These are phyloP conservation scores for Umbellularia californica DNA, from an alignment of 164 flowering plant species.

Conservation along the genomic window DNA sequence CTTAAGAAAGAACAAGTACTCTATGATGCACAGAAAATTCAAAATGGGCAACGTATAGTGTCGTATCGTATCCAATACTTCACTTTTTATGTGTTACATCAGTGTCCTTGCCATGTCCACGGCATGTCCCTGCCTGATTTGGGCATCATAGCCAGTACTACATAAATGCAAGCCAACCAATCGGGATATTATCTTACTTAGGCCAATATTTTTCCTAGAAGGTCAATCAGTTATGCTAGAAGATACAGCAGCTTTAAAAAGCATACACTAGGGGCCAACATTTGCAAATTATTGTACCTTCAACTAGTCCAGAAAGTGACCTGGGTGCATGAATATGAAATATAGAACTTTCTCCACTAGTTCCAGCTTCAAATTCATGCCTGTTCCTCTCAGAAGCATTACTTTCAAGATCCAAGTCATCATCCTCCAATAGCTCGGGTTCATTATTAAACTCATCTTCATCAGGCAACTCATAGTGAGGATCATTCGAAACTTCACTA, in stretches of 20 bases:
- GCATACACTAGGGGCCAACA: neutral
- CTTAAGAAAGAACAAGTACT: no score
- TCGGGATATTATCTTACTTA: neutral
- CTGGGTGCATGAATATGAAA: constrained; percentile 67
- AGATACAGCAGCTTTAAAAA: neutral
- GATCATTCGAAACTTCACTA: constrained; percentile 41
- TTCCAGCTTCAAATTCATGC: constrained; percentile 53
- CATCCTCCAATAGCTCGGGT: constrained; percentile 43
- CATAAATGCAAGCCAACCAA: neutral
- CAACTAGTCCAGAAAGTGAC: constrained; percentile 43
- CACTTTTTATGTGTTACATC: no score
- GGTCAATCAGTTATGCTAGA: neutral
- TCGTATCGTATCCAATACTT: no score
- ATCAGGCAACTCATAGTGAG: constrained; percentile 39
- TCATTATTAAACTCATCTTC: constrained; percentile 47
- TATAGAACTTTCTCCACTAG: constrained; percentile 34
- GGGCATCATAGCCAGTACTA: no score
- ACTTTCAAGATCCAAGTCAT: constrained; percentile 67
- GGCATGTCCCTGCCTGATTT: no score
- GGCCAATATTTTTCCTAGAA: neutral
- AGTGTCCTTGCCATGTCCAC: no score
- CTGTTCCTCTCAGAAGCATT: constrained; percentile 38
- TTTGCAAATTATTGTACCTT: constrained; percentile 42
- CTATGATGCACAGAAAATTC: no score
- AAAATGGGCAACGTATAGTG: no score